Base-by-base conservation (phyloP, 768 basidiomycete genomes). In the Auriscalpium orientale region DNA sequence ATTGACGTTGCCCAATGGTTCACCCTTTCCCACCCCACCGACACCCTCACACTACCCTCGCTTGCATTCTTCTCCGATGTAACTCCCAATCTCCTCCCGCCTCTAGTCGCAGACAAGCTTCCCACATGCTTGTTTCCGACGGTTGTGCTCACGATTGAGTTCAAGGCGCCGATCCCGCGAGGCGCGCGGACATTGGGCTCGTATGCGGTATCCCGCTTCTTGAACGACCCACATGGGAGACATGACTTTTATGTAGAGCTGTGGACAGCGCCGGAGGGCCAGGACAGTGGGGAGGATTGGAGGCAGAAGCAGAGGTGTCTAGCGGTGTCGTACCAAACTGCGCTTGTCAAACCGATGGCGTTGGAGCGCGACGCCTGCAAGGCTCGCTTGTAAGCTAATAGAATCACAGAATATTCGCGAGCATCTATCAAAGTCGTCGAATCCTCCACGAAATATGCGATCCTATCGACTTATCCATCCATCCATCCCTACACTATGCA, bases 231-330 rank as follows among this genome's bases (percentile, higher is more conserved):
- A 0, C 74, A 79, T 56, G 77, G 77, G 8, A 71, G 83, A 55
- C 84, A 87, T 58, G 83, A 85, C 46, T 61, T 66, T 3, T 79
- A 79, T 59, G 76, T 79, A 2, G 86, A 86, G 62, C 70, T 85
- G 12, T 87, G 85, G 84, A 80, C 81, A 7, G 81, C 84, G 10
- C 85, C 85, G 1, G 74, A 77, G 53, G 79, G 79, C 0, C 35
- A 44, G 8, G 66, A 73, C 3, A 76, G 49, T 16, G 21, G 34
- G 8, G 50, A 38, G 18, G 37, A 76, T 11, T 87, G 85, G 85
- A 76, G 80, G 59, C 82, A 82, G 46, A 67, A 77, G 51, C 84
- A 85, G 61, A 70, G 80, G n/a, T 87, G 85, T 61, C 69, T 87
- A 22, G 83, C 79, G 13, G 73, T 78, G 22, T 76, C 81, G 11